A percentile compares a stretch with the other conserved stretches of the same genome.
These are phyloP conservation scores for Aspergillus indologenus DNA, from an alignment of 495 filamentous ascomycete species.

Conservation along the genomic window DNA sequence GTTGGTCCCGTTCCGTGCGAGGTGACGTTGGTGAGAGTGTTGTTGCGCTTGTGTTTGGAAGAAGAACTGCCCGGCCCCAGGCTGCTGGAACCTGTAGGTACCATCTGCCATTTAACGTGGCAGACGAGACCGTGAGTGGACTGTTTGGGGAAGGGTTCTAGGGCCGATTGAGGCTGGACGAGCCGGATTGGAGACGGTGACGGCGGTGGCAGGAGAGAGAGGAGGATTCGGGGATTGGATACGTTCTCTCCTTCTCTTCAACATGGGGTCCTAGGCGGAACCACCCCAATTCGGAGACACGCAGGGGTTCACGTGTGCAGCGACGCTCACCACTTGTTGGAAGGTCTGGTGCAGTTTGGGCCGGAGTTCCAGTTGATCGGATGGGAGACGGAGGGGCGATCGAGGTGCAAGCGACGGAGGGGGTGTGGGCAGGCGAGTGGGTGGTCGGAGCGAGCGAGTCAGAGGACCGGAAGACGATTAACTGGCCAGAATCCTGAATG, in stretches of 20 bases:
- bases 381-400: slow-evolving; percentile 10
- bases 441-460: slow-evolving; percentile 30
- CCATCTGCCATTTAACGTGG: slow-evolving; percentile 80
- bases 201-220: slow-evolving; percentile 28
- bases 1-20: slow-evolving; percentile 55
- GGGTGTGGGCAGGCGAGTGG: slow-evolving; percentile 29
- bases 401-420: slow-evolving; percentile 20
- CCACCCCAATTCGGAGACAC: slow-evolving; percentile 26
- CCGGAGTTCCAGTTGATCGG: not conserved
- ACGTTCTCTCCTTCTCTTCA: slow-evolving; percentile 53
- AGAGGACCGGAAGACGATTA: slow-evolving; percentile 24
- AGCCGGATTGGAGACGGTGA: slow-evolving; percentile 15
- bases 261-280: slow-evolving; percentile 46
- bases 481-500: slow-evolving; percentile 15
- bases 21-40: slow-evolving; percentile 47
- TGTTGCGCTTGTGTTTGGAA: slow-evolving; percentile 55
- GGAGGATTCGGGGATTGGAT: slow-evolving; percentile 40
- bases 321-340: slow-evolving; percentile 10
- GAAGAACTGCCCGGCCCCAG: slow-evolving; percentile 63
- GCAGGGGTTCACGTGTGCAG: slow-evolving; percentile 12
- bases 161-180: slow-evolving; percentile 21
- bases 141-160: slow-evolving; percentile 27
- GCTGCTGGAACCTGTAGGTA: slow-evolving; percentile 71
- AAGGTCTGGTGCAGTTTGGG: slow-evolving; percentile 7
- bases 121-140: slow-evolving; percentile 42